Evolutionary conservation across 768 basidiomycete species (phyloP), one percentile per base, ranked within the genome.

Genomic region (Pleurotus salmoneostramineus): DNA sequence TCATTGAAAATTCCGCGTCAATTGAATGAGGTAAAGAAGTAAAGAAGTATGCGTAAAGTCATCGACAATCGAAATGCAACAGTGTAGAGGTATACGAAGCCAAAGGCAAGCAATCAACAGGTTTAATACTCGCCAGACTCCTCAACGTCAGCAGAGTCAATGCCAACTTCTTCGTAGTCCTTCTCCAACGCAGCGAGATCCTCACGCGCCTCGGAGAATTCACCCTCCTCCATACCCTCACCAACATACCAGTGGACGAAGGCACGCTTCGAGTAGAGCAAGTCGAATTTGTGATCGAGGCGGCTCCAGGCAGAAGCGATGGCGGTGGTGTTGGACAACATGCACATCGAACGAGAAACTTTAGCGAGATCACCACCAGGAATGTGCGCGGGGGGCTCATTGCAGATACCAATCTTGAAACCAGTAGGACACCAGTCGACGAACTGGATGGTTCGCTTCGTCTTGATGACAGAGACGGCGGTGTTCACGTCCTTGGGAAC

Each of bases 161-260:
- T 86, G 58, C 88, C 88, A 62, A 90, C 93, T 73, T 96, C 92
- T 71, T 94, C 91, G 67, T 93, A 94, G 71, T 94, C 93, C 72
- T 92, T 95, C 77, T 98, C 95, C 59, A 98, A 84, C 5, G 96
- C 96, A 44, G 96, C 96, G 61, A 98, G 87, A 76, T 98, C 96
- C 72, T 98, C 96, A 65, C 95, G 90, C 47, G 96, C 96, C 76
- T 97, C 95, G 48, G 93, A 95, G 77, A 98, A 98, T 77, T 98
- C 96, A 74, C 96, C 96, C 79, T 84, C 96, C 71, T 98, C 96
- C 96, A 98, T 98, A 80, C 96, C 96, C 76, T 98, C 95, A 69
- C 95, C 95, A 62, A 97, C 95, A 68, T 95, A 96, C 94, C 93
- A 91, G 72, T 91, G 89, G 21, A 91, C 88, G 63, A 93, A 93